Percentiles rank a stretch among this genome's conserved stretches.
These are phyloP conservation scores for Camelina laxa DNA, from an alignment of 345 rosid species.

Conservation along the genomic window DNA sequence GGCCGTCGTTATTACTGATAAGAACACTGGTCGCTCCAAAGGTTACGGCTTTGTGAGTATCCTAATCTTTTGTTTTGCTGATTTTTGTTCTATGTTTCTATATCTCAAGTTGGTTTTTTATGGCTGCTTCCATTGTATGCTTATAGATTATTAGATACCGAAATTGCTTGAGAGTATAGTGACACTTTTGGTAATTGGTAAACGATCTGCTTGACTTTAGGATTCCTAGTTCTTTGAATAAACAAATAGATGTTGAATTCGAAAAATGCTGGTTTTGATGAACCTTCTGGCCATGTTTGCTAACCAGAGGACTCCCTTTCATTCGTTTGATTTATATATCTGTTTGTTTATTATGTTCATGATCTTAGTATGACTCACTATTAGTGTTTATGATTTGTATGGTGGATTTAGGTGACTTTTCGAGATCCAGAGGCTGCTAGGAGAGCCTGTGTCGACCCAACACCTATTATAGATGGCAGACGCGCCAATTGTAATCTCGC, in stretches of 20 bases:
- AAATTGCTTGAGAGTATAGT: not conserved
- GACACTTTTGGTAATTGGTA: not conserved
- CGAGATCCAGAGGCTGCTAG: slow-evolving; percentile 94
- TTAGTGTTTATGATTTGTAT: slow-evolving; percentile 52
- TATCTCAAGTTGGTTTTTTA: not conserved
- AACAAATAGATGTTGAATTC: not conserved
- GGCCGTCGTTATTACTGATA: slow-evolving; percentile 94
- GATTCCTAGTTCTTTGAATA: slow-evolving; percentile 1
- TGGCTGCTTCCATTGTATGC: slow-evolving; percentile 27
- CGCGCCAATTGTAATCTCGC: slow-evolving; percentile 97
- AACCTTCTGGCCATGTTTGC: slow-evolving; percentile 16
- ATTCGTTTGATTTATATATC: not conserved
- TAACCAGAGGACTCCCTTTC: not conserved
- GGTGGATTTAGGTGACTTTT: slow-evolving; percentile 96
- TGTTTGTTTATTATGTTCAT: not conserved
- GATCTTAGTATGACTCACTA: slow-evolving; percentile 51
- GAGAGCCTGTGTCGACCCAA: slow-evolving; percentile 89
- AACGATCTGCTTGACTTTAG: slow-evolving; percentile 1
- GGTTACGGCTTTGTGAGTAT: slow-evolving; percentile 99
- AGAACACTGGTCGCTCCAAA: slow-evolving; percentile 94
- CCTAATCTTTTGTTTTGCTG: slow-evolving; percentile 1
- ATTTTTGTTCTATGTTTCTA: not conserved
- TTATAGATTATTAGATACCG: not conserved
- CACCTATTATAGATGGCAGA: slow-evolving; percentile 91
- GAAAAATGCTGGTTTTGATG: slow-evolving; percentile 7